These are phyloP conservation scores for Neocucurbitaria cava DNA, from an alignment of 2,329 filamentous ascomycete genomes.

Conservation along the genomic window DNA sequence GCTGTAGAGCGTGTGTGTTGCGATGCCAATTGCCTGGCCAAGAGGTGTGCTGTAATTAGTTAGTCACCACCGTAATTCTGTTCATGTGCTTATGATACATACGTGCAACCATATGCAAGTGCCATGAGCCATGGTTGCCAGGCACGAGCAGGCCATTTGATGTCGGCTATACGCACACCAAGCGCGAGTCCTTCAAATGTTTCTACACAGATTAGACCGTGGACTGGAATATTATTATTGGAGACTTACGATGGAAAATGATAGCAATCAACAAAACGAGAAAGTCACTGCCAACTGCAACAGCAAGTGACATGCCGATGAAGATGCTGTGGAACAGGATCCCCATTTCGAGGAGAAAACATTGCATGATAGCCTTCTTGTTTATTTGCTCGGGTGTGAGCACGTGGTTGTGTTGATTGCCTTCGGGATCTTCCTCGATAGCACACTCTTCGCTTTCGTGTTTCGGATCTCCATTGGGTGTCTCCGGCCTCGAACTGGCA, in stretches of 20 bases:
- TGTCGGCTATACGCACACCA: conserved; percentile 81
- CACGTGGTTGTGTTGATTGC: conserved; percentile 15
- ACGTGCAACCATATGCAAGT: conserved; percentile 70
- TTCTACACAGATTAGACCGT: conserved; percentile 50
- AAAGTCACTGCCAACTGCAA: conserved; percentile 62
- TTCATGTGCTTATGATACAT: too few species aligned
- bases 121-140: conserved; percentile 73
- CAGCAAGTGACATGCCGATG: conserved; percentile 67
- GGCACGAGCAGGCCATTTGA: conserved; percentile 57
- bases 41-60: conserved; percentile 70
- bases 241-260: conserved; percentile 60
- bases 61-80: too few species aligned
- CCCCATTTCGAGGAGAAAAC: conserved; percentile 62
- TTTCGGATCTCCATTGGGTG: conserved; percentile 51
- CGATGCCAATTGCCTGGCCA: conserved; percentile 81
- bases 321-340: conserved; percentile 69
- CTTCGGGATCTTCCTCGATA: conserved; percentile 33
- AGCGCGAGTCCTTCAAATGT: conserved; percentile 89
- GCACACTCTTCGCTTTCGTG: conserved; percentile 30
- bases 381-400: conserved; percentile 33
- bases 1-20: conserved; percentile 80
- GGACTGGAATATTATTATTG: neutral
- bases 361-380: conserved; percentile 42
- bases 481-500: conserved; percentile 39
- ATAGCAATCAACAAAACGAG: conserved; percentile 65